phyloP scores from a whole-genome alignment of 1,284 basidiomycete species.

The Cutaneotrichosporon daszewskae region DNA sequence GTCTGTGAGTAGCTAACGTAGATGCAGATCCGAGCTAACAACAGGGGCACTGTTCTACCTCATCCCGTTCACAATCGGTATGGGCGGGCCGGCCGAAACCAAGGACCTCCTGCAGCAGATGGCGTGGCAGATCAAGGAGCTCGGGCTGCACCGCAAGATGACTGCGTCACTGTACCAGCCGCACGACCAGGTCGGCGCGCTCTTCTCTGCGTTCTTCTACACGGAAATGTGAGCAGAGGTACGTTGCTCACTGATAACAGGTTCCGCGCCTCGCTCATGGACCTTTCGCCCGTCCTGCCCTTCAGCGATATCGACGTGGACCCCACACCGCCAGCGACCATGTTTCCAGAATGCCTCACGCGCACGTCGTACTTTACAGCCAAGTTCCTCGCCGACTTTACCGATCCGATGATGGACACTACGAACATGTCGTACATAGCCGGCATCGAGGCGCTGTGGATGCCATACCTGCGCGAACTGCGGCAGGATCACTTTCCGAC shows the following conservation, averaged over 20 bases:
- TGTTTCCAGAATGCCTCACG: slow-evolving; percentile 15
- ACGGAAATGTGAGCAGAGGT: slow-evolving; percentile 17
- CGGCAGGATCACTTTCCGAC: slow-evolving; percentile 7
- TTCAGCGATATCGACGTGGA: slow-evolving; percentile 24
- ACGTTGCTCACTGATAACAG: slow-evolving; percentile 5
- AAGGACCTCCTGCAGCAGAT: slow-evolving; percentile 20
- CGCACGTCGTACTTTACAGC: slow-evolving; percentile 14
- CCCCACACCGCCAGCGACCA: slow-evolving; percentile 4
- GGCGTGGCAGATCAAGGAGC: slow-evolving; percentile 25
- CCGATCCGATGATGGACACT: slow-evolving; percentile 19
- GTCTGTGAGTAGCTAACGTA: slow-evolving; percentile 16
- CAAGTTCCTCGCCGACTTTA: slow-evolving; percentile 17
- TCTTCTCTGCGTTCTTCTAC: slow-evolving; percentile 24
- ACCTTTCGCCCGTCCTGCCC: slow-evolving; percentile 19
- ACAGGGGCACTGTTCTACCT: slow-evolving; percentile 24
- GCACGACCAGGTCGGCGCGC: slow-evolving; percentile 16
- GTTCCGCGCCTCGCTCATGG: slow-evolving; percentile 18
- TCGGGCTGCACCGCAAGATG: slow-evolving; percentile 19
- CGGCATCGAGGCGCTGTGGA: slow-evolving; percentile 17
- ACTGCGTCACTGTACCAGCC: slow-evolving; percentile 22
- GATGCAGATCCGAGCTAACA: not conserved
- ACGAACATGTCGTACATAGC: slow-evolving; percentile 17
- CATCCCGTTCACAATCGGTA: slow-evolving; percentile 15
- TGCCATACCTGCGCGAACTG: slow-evolving; percentile 13
- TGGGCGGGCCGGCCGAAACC: slow-evolving; percentile 21